Base-by-base conservation (phyloP, 306 rosid species). In the Begonia loranthoides region DNA sequence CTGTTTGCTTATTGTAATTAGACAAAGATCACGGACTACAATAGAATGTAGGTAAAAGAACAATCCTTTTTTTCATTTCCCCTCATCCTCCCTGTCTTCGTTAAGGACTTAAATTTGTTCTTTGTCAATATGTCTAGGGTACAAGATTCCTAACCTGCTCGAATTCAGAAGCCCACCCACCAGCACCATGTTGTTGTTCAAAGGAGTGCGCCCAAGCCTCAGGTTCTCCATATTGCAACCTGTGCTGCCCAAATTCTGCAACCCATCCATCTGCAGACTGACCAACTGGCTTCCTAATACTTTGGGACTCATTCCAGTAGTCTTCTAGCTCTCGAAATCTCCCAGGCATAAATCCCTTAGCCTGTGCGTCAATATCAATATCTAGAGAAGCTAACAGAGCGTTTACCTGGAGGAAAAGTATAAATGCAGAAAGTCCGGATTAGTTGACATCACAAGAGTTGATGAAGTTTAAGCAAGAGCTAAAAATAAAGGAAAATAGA, bases 231-330 rank as follows among this genome's bases (percentile, higher is more conserved):
- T 45, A 80, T 50, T 53, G 66, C 59, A 49, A 76, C 66, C 79
- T 72, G 49, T 71, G 74, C 52, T 83, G 87, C 60, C 74, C 51
- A 67, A 50, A 92, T 65, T 92, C 99, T 61, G 82, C 39, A 67
- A 82, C 80, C 99, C 99, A 92, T 58, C 84, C 84, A 22, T 83
- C 82, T 11, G 83, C 61, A 51, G 78, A 67, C 16, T 63, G 87
- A 71, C 72, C 64, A 67, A 66, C 81, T 12, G 57, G 82, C 68
- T 58, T 77, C 76, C 58, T 49, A 51, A 72, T 77, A 58, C 82
- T 83, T 70, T 92, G 99, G 73, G 99, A 83, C 74, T 92, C 96
- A 14, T 80, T 92, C 99, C 99, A 92, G 57, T 78, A 86, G 65
- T 56, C 88, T 40, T 92, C 93, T 57, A 92, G 77, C 66, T 92